A percentile compares a stretch with the other conserved stretches of the same genome.
These are phyloP conservation scores for Pseudohyphozyma bogoriensis DNA, from an alignment of 768 basidiomycete species.

Conservation along the genomic window DNA sequence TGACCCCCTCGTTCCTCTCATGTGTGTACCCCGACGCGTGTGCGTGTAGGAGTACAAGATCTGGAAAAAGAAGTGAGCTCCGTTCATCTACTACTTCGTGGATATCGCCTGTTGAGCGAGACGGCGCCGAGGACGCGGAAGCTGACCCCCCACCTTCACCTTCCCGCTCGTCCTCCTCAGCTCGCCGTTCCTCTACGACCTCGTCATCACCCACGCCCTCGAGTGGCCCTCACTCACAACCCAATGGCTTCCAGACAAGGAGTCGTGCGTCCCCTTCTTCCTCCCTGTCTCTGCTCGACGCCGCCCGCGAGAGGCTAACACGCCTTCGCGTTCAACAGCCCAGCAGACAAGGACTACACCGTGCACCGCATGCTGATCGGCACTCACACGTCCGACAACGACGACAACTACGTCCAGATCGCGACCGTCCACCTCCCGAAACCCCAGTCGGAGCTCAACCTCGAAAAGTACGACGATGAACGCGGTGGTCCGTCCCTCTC, in stretches of 20 bases:
- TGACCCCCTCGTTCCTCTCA: no score
- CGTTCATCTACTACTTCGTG: not conserved
- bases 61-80: slow-evolving; percentile 31
- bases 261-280: slow-evolving; percentile 54
- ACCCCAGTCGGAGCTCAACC: slow-evolving; percentile 68
- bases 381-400: slow-evolving; percentile 91
- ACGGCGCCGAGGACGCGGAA: no score
- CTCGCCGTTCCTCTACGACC: slow-evolving; percentile 93
- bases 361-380: slow-evolving; percentile 88
- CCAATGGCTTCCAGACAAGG: slow-evolving; percentile 98
- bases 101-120: no score
- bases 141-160: no score
- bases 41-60: slow-evolving; percentile 28
- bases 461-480: slow-evolving; percentile 76
- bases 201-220: slow-evolving; percentile 91
- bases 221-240: slow-evolving; percentile 97
- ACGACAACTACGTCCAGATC: slow-evolving; percentile 90
- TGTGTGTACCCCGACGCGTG: not conserved
- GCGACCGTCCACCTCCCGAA: slow-evolving; percentile 89
- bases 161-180: slow-evolving; percentile 41
- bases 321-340: slow-evolving; percentile 45
- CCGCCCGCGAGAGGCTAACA: not conserved
- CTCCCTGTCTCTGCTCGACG: not conserved
- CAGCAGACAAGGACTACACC: slow-evolving; percentile 84
- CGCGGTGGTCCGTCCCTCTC: slow-evolving; percentile 51